Conservation (phyloP, 164 flowering plant species). For the Magnolia sinica region DNA sequence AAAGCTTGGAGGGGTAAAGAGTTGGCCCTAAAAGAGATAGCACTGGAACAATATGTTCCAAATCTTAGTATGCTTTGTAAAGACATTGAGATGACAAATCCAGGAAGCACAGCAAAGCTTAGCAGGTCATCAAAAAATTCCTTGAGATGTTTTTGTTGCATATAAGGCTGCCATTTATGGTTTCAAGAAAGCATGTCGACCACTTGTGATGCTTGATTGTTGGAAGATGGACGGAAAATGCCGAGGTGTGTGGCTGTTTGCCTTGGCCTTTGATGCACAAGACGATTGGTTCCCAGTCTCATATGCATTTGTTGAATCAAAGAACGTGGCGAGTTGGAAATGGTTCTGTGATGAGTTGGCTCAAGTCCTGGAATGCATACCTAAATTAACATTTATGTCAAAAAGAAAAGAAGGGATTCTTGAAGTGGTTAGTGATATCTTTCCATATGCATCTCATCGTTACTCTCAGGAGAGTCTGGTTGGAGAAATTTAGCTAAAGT, state of each 20-base stretch:
- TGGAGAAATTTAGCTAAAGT: neutral
- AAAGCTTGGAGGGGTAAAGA: neutral
- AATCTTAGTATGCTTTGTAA: neutral
- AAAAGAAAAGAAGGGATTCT: neutral
- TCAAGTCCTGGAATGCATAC: neutral
- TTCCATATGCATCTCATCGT: neutral
- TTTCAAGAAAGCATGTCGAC: neutral
- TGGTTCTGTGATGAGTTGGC: slow-evolving; percentile 2
- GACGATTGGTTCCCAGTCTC: neutral
- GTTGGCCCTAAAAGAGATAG: neutral
- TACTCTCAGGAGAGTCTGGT: neutral
- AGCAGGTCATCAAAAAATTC: neutral
- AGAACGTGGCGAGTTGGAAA: neutral
- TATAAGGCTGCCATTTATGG: neutral
- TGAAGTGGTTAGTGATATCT: neutral
- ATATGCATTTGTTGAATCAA: neutral
- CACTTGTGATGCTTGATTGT: neutral
- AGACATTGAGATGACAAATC: neutral
- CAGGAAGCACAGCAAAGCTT: neutral
- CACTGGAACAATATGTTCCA: neutral
- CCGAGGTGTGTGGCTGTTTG: neutral
- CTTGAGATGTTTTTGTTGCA: neutral
- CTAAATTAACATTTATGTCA: neutral
- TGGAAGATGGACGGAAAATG: neutral
- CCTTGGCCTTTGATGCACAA: neutral